Evolutionary conservation across 441 rosid genomes (phyloP).

Genomic region (Bruguiera hainesii): DNA sequence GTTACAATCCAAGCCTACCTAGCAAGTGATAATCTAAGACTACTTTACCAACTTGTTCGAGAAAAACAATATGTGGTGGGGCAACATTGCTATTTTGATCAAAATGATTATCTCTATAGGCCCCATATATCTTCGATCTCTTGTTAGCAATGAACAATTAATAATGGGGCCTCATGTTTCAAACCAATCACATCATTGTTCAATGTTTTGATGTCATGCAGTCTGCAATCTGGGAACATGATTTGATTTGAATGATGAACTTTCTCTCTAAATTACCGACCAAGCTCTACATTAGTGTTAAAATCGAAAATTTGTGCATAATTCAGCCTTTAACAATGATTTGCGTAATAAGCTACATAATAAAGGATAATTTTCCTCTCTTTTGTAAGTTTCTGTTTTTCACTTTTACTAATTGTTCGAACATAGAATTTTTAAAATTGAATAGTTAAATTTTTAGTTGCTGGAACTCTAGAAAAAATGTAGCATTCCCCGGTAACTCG

Average conservation of each 20-base stretch:
- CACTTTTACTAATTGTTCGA: too few relatives aligned
- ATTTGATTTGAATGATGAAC: conserved; percentile 13
- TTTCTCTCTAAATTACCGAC: too few relatives aligned
- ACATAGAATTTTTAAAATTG: too few relatives aligned
- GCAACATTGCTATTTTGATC: neutral
- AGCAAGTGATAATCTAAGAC: conserved; percentile 2
- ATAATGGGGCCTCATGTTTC: conserved; percentile 1
- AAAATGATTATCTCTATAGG: neutral
- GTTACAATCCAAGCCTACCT: neutral
- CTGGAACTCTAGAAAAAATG: too few relatives aligned
- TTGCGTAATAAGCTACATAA: too few relatives aligned
- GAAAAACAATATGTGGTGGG: neutral
- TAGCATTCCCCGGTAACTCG: too few relatives aligned
- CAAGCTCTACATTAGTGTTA: neutral
- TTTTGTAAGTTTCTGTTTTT: too few relatives aligned
- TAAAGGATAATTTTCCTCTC: too few relatives aligned
- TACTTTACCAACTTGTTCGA: neutral
- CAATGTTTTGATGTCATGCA: conserved; percentile 19
- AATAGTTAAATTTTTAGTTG: too few relatives aligned
- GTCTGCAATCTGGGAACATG: conserved; percentile 24
- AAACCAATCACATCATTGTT: conserved; percentile 9
- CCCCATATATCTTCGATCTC: neutral
- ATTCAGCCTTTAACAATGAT: neutral
- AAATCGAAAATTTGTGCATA: neutral
- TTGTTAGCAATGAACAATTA: neutral